A percentile compares a stretch with the other conserved stretches of the same genome.
phyloP scores from a whole-genome alignment of 1,139 yeast genomes.

The Lodderomyces elongisporus region DNA sequence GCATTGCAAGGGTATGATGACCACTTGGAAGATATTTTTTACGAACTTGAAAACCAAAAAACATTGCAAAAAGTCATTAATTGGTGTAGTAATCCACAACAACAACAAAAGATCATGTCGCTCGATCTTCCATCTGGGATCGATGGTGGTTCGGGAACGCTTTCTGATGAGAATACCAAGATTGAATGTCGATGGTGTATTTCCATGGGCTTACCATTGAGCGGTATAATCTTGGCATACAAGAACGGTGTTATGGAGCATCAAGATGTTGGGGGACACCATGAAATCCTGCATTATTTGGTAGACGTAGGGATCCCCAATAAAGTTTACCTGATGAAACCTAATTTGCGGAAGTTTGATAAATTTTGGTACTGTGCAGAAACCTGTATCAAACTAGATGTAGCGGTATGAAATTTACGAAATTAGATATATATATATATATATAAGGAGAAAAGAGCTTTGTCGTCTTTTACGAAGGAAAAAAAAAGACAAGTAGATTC shows the following conservation, averaged over 20 bases:
- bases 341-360: constrained; percentile 41
- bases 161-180: constrained; percentile 27
- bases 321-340: constrained; percentile 35
- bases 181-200: constrained; percentile 50
- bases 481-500: background rate
- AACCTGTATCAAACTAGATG: constrained; percentile 23
- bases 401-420: constrained; percentile 8
- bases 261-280: too few relatives aligned
- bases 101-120: constrained; percentile 52
- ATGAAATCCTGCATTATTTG: constrained; percentile 49
- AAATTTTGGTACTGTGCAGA: constrained; percentile 42
- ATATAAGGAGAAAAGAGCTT: too few relatives aligned
- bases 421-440: too few relatives aligned
- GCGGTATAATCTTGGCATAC: constrained; percentile 62
- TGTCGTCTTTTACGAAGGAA: too few relatives aligned
- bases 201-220: constrained; percentile 70
- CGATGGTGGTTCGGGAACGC: constrained; percentile 73
- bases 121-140: constrained; percentile 81
- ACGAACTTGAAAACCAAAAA: constrained; percentile 36
- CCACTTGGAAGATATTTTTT: constrained; percentile 49
- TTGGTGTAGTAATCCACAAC: constrained; percentile 64
- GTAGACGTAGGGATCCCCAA: constrained; percentile 76
- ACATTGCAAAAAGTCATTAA: constrained; percentile 44
- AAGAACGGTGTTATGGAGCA: constrained; percentile 32
- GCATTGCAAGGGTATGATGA: constrained; percentile 82